These are phyloP conservation scores for Mikania micrantha DNA, from an alignment of 129 eudicot genomes.

Conservation along the genomic window DNA sequence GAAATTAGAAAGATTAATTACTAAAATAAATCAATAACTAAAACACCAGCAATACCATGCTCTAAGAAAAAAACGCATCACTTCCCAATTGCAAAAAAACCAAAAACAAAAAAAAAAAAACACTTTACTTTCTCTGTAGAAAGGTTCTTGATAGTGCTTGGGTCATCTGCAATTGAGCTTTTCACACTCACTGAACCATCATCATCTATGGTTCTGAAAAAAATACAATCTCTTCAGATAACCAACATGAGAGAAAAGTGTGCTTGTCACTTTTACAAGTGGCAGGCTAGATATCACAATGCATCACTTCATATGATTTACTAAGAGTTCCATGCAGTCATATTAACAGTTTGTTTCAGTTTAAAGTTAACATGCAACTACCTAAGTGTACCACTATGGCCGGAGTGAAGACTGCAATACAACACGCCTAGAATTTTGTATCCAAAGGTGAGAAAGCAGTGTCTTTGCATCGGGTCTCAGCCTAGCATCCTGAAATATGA, in stretches of 20 bases:
- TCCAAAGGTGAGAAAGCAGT: conserved; percentile 96
- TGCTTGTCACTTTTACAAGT: not conserved
- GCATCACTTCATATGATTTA: not conserved
- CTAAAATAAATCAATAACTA: not conserved
- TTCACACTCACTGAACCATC: conserved; percentile 46
- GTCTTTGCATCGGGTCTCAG: conserved; percentile 98
- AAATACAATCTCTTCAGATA: conserved; percentile 8
- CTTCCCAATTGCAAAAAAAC: conserved; percentile 14
- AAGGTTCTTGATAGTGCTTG: conserved; percentile 31
- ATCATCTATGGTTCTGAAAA: conserved; percentile 68
- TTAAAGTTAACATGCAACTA: conserved; percentile 13
- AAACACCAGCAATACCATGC: conserved; percentile 1
- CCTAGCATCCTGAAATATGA: conserved; percentile 75
- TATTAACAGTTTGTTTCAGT: not conserved
- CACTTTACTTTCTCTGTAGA: conserved; percentile 50
- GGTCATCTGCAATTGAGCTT: conserved; percentile 43
- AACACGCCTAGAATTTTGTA: conserved; percentile 84
- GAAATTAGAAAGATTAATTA: conserved; percentile 16
- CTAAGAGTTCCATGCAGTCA: not conserved
- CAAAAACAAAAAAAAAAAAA: too few species aligned
- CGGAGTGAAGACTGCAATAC: conserved; percentile 78
- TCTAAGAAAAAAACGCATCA: conserved; percentile 3
- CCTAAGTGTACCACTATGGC: conserved; percentile 78
- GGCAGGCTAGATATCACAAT: not conserved
- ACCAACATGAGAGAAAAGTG: not conserved